Conservation (phyloP, 2,329 filamentous ascomycete genomes). For the Fusarium zealandicum region DNA sequence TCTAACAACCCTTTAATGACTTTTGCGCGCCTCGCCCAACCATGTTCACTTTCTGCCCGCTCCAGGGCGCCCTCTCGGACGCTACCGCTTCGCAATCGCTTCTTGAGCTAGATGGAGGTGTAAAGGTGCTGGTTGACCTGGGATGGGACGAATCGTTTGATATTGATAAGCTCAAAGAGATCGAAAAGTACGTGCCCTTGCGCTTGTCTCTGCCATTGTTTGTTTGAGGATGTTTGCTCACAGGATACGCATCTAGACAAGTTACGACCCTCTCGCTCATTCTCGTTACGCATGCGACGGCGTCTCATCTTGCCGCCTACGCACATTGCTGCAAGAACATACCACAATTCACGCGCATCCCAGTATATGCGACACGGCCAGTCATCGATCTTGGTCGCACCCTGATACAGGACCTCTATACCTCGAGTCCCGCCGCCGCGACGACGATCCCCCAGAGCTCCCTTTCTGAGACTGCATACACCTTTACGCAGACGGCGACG, state of each 20-base stretch:
- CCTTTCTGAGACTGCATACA: constrained; percentile 69
- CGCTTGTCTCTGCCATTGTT: neutral
- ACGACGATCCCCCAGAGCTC: constrained; percentile 79
- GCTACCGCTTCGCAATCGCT: constrained; percentile 93
- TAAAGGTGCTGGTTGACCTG: constrained; percentile 93
- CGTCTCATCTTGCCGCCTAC: constrained; percentile 89
- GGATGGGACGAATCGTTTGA: constrained; percentile 97
- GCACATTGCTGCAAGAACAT: constrained; percentile 98
- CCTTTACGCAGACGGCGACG: constrained; percentile 60
- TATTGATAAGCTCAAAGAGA: constrained; percentile 78
- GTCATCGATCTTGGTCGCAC: constrained; percentile 93
- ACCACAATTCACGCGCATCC: constrained; percentile 88
- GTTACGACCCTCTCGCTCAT: constrained; percentile 91
- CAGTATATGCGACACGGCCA: constrained; percentile 91
- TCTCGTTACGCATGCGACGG: constrained; percentile 91
- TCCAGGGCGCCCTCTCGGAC: constrained; percentile 88
- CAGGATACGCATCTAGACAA: constrained; percentile 63
- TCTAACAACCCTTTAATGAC: constrained; percentile 24
- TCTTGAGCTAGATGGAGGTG: constrained; percentile 92
- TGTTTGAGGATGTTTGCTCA: constrained; percentile 28
- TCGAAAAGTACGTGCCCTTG: constrained; percentile 76
- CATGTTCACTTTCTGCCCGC: constrained; percentile 96
- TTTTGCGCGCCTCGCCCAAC: constrained; percentile 40
- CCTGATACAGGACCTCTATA: constrained; percentile 89
- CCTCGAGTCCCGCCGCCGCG: constrained; percentile 85